These are phyloP conservation scores for Ogataea nitratoaversa DNA, from an alignment of 805 yeast species.

Conservation along the genomic window DNA sequence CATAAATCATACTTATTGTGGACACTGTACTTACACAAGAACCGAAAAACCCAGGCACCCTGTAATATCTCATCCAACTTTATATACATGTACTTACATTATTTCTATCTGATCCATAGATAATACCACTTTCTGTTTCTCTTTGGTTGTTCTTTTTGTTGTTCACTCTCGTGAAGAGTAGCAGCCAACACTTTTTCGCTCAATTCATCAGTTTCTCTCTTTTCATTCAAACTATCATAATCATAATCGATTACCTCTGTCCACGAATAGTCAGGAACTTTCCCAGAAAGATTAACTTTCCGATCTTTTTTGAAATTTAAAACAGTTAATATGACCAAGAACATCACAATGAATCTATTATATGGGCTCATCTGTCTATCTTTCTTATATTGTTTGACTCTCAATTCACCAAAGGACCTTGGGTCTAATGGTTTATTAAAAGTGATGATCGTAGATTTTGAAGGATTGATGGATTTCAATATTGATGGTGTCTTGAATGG, in stretches of 20 bases:
- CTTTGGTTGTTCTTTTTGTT: too few species aligned
- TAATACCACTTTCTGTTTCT: constrained; percentile 49
- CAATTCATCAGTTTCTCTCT: background rate
- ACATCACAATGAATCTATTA: constrained; percentile 49
- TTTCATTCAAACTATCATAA: background rate
- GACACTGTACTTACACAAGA: too few species aligned
- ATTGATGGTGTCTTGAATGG: constrained; percentile 47
- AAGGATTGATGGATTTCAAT: constrained; percentile 26
- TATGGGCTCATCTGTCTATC: constrained; percentile 55
- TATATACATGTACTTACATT: too few species aligned
- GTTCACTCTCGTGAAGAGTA: background rate
- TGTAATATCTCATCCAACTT: too few species aligned
- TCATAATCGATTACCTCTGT: constrained; percentile 6
- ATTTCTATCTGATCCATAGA: constrained; percentile 42
- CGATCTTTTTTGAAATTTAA: constrained; percentile 55
- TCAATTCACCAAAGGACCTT: constrained; percentile 33
- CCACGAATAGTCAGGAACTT: constrained; percentile 30
- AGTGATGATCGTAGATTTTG: constrained; percentile 26
- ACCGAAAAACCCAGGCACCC: too few species aligned
- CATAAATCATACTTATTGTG: too few species aligned
- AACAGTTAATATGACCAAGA: constrained; percentile 42
- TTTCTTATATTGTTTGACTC: constrained; percentile 41
- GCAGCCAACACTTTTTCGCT: background rate
- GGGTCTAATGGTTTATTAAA: constrained; percentile 36
- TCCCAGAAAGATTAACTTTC: constrained; percentile 26